A percentile compares a stretch with the other conserved stretches of the same genome.
Conservation (phyloP, 768 basidiomycete genomes). For the Leccinellum albellum region DNA sequence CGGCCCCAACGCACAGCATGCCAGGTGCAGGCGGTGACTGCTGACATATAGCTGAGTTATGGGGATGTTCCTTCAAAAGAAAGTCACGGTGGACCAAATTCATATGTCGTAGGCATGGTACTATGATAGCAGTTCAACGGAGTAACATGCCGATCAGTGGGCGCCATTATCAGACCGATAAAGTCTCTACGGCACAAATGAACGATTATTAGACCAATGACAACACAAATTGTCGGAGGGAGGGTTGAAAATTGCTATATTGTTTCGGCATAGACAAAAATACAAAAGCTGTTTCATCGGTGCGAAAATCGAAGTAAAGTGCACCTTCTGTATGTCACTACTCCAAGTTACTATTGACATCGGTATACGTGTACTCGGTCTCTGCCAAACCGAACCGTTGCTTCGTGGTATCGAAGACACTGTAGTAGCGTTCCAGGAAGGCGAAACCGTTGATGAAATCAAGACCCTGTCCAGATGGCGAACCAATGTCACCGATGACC, state of each 20-base stretch:
- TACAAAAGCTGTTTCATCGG: neutral
- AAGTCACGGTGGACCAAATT: too few relatives aligned
- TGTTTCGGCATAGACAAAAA: neutral
- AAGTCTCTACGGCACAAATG: too few relatives aligned
- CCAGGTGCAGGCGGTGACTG: too few relatives aligned
- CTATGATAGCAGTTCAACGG: too few relatives aligned
- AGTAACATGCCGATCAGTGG: too few relatives aligned
- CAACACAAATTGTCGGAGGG: neutral
- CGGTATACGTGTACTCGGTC: conserved; percentile 23
- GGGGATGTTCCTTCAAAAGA: too few relatives aligned
- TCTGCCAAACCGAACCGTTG: conserved; percentile 38
- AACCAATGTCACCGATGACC: conserved; percentile 37
- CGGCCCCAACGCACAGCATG: neutral
- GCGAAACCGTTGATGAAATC: conserved; percentile 53
- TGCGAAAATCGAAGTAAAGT: neutral
- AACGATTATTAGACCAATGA: too few relatives aligned
- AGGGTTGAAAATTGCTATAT: neutral
- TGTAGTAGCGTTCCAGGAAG: conserved; percentile 62
- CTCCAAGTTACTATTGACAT: neutral
- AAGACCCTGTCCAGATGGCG: conserved; percentile 41
- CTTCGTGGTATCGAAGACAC: conserved; percentile 40
- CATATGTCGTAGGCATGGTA: too few relatives aligned
- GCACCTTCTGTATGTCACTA: neutral
- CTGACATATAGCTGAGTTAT: too few relatives aligned
- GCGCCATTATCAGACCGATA: too few relatives aligned